These are phyloP conservation scores for Trichoderma guizhouense DNA, from an alignment of 2,329 filamentous ascomycete species.

Conservation along the genomic window DNA sequence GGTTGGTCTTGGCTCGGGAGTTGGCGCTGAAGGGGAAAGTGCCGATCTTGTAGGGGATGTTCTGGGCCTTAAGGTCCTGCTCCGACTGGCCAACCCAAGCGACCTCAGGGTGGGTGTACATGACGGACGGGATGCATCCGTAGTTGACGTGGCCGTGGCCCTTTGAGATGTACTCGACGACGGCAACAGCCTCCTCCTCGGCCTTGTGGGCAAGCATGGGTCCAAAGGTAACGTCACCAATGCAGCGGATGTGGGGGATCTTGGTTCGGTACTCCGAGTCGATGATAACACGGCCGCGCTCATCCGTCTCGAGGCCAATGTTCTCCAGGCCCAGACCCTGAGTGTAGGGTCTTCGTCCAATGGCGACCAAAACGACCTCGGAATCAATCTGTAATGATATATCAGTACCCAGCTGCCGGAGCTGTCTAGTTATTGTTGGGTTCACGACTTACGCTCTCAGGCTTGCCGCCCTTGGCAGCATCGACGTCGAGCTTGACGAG, in stretches of 20 bases:
- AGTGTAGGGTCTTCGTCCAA: conserved; percentile 94
- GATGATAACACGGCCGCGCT: conserved; percentile 91
- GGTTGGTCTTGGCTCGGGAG: conserved; percentile 97
- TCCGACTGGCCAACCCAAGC: conserved; percentile 98
- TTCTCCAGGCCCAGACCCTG: conserved; percentile 89
- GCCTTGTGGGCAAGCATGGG: conserved; percentile 99
- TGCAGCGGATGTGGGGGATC: conserved; percentile 91
- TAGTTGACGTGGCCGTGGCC: conserved; percentile 99
- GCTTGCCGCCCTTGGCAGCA: conserved; percentile 92
- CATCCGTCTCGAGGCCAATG: conserved; percentile 85
- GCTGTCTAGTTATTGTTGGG: neutral
- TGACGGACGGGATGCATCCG: conserved; percentile 93
- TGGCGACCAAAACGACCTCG: conserved; percentile 93
- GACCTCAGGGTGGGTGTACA: conserved; percentile 99
- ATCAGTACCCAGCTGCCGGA: conserved; percentile 22
- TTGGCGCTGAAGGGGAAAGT: conserved; percentile 98
- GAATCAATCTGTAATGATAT: conserved; percentile 67
- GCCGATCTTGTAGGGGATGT: conserved; percentile 88
- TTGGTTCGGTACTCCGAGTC: conserved; percentile 99
- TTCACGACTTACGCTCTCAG: conserved; percentile 67
- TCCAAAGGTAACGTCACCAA: conserved; percentile 94
- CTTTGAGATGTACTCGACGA: conserved; percentile 96
- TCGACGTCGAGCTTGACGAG: conserved; percentile 81
- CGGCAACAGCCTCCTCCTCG: conserved; percentile 94
- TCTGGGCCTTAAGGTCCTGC: conserved; percentile 86